Conservation (phyloP, 192 early-diverging fungal genomes). For the Oehlia diaphana region DNA sequence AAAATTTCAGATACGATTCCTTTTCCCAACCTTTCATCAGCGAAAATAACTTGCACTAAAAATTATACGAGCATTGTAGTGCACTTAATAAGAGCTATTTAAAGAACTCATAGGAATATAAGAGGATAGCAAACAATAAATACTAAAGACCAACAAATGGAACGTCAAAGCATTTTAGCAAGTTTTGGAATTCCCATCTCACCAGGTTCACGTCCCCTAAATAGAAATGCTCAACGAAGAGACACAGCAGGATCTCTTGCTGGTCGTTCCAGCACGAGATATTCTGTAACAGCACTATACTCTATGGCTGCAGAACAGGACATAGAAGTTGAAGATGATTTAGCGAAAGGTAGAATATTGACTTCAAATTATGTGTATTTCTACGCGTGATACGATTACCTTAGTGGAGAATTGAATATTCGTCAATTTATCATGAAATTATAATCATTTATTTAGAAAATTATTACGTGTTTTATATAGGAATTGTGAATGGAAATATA, state of each 20-base stretch:
- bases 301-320: constrained; percentile 91
- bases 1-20: neutral
- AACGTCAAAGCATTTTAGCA: constrained; percentile 27
- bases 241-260: constrained; percentile 31
- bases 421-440: too few relatives aligned
- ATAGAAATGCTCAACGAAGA: neutral
- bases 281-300: constrained; percentile 71
- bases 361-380: neutral
- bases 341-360: constrained; percentile 72
- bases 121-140: too few relatives aligned
- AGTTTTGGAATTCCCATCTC: constrained; percentile 27
- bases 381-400: neutral
- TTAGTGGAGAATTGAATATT: too few relatives aligned
- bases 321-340: constrained; percentile 89
- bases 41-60: neutral
- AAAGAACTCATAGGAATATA: neutral
- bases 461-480: too few relatives aligned
- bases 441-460: too few relatives aligned
- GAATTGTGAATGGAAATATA: neutral
- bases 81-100: neutral
- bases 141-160: neutral
- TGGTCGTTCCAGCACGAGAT: constrained; percentile 65
- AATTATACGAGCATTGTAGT: neutral
- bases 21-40: neutral
- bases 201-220: neutral